These are phyloP conservation scores for Calonectria pteridis DNA, from an alignment of 2,329 filamentous ascomycete genomes.

Conservation along the genomic window DNA sequence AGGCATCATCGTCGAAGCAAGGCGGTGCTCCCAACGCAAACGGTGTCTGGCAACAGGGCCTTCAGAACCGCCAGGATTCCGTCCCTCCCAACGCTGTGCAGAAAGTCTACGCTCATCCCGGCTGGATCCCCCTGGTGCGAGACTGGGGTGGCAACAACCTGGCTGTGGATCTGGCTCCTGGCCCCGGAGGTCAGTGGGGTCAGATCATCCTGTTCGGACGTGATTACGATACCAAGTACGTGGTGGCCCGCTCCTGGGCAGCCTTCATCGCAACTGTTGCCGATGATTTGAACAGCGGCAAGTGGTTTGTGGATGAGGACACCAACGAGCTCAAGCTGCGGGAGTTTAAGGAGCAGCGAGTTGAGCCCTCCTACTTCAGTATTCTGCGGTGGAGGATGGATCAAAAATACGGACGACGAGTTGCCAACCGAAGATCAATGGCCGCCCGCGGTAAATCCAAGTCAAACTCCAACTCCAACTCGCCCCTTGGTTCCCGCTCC, in stretches of 20 bases:
- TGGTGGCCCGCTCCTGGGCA: conserved; percentile 92
- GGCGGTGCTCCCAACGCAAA: conserved; percentile 67
- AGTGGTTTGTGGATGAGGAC: conserved; percentile 94
- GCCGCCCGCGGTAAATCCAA: conserved; percentile 53
- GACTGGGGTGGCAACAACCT: conserved; percentile 99
- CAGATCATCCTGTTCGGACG: conserved; percentile 97
- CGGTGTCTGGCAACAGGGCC: conserved; percentile 83
- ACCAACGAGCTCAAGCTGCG: conserved; percentile 90
- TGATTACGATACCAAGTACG: conserved; percentile 99
- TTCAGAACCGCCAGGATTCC: conserved; percentile 86
- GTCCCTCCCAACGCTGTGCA: conserved; percentile 89
- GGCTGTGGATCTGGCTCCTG: conserved; percentile 91
- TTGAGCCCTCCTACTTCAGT: conserved; percentile 94
- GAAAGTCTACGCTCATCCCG: conserved; percentile 92
- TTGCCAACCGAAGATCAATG: conserved; percentile 66
- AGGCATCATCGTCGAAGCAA: conserved; percentile 77
- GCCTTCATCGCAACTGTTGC: conserved; percentile 87
- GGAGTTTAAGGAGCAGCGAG: conserved; percentile 89
- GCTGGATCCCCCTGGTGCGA: conserved; percentile 95
- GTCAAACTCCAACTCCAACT: conserved; percentile 43
- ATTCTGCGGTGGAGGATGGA: conserved; percentile 96
- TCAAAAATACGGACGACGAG: conserved; percentile 87
- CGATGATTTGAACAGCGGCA: conserved; percentile 90
- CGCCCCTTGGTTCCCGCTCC: conserved; percentile 62
- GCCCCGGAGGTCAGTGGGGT: conserved; percentile 91